Evolutionary conservation across 805 yeast species (phyloP).

Genomic region (Candida palmyrensis): DNA sequence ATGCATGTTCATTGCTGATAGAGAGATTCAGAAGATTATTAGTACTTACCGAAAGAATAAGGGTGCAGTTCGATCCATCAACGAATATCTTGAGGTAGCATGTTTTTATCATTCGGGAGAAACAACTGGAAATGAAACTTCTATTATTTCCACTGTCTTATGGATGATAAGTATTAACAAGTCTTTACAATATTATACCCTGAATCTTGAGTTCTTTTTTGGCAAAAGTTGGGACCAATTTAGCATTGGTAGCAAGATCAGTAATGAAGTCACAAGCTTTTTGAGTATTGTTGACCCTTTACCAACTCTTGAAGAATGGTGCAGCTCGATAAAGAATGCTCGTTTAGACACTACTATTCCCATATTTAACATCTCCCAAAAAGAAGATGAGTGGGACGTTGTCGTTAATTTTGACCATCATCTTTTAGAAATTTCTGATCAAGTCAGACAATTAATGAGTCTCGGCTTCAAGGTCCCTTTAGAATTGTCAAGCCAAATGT

Average conservation of each 20-base stretch:
- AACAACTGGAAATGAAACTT: not conserved
- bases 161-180: slow-evolving; percentile 15
- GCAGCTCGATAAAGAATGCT: no score
- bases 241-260: slow-evolving; percentile 53
- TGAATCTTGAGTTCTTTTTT: slow-evolving; percentile 17
- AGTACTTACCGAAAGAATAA: slow-evolving; percentile 5
- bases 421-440: slow-evolving; percentile 41
- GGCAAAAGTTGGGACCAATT: slow-evolving; percentile 36
- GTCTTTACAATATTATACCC: slow-evolving; percentile 20
- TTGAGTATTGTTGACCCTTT: slow-evolving; percentile 42
- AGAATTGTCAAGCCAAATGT: slow-evolving; percentile 39
- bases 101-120: not conserved
- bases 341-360: slow-evolving; percentile 16
- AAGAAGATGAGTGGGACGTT: slow-evolving; percentile 13
- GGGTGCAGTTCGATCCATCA: not conserved
- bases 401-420: slow-evolving; percentile 49
- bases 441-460: slow-evolving; percentile 45
- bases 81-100: no score
- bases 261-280: slow-evolving; percentile 43
- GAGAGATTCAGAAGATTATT: slow-evolving; percentile 19
- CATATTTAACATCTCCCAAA: slow-evolving; percentile 34
- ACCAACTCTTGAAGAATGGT: slow-evolving; percentile 47
- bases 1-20: slow-evolving; percentile 23
- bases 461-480: slow-evolving; percentile 58
- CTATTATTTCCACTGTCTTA: slow-evolving; percentile 7